phyloP scores from a whole-genome alignment of 352 stramenopile genomes.

The Phytophthora hybrid region DNA sequence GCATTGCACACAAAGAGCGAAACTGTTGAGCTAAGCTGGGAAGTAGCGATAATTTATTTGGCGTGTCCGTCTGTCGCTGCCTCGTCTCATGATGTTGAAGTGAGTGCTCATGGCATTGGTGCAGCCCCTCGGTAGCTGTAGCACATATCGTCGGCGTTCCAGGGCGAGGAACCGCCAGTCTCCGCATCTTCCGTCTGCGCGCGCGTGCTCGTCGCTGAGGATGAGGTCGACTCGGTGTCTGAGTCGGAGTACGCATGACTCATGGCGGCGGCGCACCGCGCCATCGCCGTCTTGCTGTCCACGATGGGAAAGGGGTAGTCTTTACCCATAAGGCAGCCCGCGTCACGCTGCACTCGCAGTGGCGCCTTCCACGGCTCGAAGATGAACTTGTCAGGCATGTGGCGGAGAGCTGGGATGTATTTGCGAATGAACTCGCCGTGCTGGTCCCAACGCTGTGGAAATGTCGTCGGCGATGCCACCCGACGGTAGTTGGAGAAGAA shows the following conservation, averaged over 20 bases:
- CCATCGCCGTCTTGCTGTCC: constrained; percentile 89
- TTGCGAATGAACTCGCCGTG: constrained; percentile 92
- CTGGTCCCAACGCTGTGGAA: constrained; percentile 95
- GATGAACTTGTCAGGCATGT: constrained; percentile 96
- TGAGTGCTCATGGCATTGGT: constrained; percentile 3
- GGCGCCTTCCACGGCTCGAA: constrained; percentile 98
- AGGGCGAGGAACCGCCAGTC: neutral
- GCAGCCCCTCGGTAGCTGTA: constrained; percentile 33
- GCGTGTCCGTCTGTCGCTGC: neutral
- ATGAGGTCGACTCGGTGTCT: constrained; percentile 25
- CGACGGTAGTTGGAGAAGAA: constrained; percentile 98
- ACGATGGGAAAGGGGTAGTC: constrained; percentile 97
- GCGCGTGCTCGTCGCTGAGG: constrained; percentile 14
- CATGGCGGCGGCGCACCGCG: constrained; percentile 94
- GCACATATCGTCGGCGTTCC: constrained; percentile 42
- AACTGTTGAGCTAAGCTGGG: constrained; percentile 18
- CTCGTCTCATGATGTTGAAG: constrained; percentile 2
- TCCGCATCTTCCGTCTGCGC: constrained; percentile 18
- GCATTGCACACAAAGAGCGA: constrained; percentile 18
- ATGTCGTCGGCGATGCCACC: constrained; percentile 93
- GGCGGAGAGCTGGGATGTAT: constrained; percentile 90
- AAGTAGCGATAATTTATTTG: constrained; percentile 20
- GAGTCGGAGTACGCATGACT: constrained; percentile 52
- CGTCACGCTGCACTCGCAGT: constrained; percentile 82
- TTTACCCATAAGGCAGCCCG: constrained; percentile 90